A percentile compares a stretch with the other conserved stretches of the same genome.
phyloP scores from a whole-genome alignment of 768 basidiomycete species.

The Pulveroboletus sp. region DNA sequence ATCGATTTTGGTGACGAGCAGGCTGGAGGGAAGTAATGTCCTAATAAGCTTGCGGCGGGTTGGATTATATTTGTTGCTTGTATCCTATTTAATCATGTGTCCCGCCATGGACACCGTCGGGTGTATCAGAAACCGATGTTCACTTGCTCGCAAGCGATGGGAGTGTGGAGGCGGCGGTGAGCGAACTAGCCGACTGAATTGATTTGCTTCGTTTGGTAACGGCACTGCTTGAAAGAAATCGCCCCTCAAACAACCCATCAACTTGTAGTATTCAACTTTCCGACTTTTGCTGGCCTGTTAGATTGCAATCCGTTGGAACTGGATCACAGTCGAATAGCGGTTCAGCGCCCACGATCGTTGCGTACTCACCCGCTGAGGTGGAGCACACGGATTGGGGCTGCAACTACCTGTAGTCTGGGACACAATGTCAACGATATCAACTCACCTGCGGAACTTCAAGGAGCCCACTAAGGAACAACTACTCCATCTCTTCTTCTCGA shows the following conservation, averaged over 20 bases:
- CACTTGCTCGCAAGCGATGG: too few species aligned
- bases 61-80: too few species aligned
- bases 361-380: background rate
- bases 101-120: too few species aligned
- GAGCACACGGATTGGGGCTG: background rate
- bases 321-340: background rate
- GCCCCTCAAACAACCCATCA: constrained; percentile 11
- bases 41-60: background rate
- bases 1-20: constrained; percentile 33
- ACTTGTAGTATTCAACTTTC: background rate
- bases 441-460: constrained; percentile 86
- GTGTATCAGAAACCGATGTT: too few species aligned
- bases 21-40: too few species aligned
- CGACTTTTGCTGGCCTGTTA: background rate
- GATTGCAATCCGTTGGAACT: constrained; percentile 6
- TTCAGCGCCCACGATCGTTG: background rate
- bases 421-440: constrained; percentile 76
- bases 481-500: constrained; percentile 81
- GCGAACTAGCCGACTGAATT: background rate
- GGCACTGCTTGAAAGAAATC: constrained; percentile 6
- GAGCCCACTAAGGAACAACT: constrained; percentile 88
- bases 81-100: too few species aligned
- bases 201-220: constrained; percentile 17
- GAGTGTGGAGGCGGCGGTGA: background rate
- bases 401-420: background rate